These are phyloP conservation scores for Citrus sinensis DNA, from an alignment of 345 rosid genomes.

Conservation along the genomic window DVS_A1.0 CM039165.1:28538001-28538500, in stretches of 20 bases:
- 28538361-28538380: neutral
- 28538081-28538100: too few species aligned
- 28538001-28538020: too few species aligned
- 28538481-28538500: neutral
- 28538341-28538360: neutral
- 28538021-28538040: too few species aligned
- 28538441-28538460: neutral
- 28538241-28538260: accelerated
- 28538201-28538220: neutral
- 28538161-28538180: neutral
- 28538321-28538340: neutral
- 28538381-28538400: neutral
- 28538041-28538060: accelerated
- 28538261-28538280: too few species aligned
- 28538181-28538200: neutral
- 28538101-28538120: too few species aligned
- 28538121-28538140: too few species aligned
- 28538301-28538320: neutral
- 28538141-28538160: neutral
- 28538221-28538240: neutral
- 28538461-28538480: neutral
- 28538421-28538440: neutral
- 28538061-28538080: too few species aligned
- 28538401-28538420: neutral
- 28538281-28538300: neutral